Base-by-base conservation (phyloP, 495 filamentous ascomycete species). In the Hypoxylon fuscum region DNA sequence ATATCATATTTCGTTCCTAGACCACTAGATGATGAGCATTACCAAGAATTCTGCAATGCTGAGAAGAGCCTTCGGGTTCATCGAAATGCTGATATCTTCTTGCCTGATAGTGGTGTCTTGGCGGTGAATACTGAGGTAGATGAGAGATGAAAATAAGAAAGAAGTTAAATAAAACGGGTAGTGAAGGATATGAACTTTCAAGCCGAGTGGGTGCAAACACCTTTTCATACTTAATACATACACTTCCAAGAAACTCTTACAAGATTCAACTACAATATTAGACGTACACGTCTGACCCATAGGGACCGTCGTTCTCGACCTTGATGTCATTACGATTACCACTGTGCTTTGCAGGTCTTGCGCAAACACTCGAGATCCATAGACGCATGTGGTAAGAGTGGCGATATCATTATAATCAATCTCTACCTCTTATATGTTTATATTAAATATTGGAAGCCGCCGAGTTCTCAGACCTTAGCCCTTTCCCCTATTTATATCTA, bases 1-100 rank as follows among this genome's bases (percentile, higher is more conserved):
- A 10, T 35, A 55, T 37, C 14, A n/a, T 14, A 12, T 3, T 11
- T n/a, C n/a, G n/a, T n/a, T n/a, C n/a, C 18, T 23, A 59, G 51
- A 31, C 53, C 47, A 58, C 62, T 31, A 55, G 18, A 75, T 81
- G 81, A 81, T 80, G 76, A 80, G 12, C 72, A 76, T 68, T 71
- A 64, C 68, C 59, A 77, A 77, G 79, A 79, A 79, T 82, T 83
- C 81, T 83, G 81, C 81, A 83, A 83, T 81, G 71, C 80, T 79
- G 62, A 83, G 66, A 74, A 47, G 62, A 55, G 47, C 61, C 37
- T 59, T 37, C 51, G 47, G 54, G 63, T 40, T 51, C 38, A 29
- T 53, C 22, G 49, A 49, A 37, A 68, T 69, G 64, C 55, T 57
- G 69, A 72, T 11, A 65, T 21, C 12, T 59, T 71, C 66, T 69